phyloP scores from a whole-genome alignment of 2,329 filamentous ascomycete genomes.

The Xylariales sp. region DNA sequence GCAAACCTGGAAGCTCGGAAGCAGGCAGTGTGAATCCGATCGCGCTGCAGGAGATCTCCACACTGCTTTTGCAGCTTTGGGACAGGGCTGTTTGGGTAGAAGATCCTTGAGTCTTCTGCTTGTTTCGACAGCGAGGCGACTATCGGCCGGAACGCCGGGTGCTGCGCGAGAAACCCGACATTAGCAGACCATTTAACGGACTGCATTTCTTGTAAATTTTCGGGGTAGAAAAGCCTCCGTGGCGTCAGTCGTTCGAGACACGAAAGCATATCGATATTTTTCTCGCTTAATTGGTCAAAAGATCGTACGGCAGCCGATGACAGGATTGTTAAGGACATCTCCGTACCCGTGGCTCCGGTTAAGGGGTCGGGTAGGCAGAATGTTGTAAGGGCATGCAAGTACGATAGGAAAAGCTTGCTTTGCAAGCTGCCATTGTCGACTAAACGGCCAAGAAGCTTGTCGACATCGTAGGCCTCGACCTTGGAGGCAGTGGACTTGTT shows the following conservation, averaged over 20 bases:
- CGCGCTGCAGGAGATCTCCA: no score
- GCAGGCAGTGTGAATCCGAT: no score
- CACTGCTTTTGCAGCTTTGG: no score
- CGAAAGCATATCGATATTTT: conserved; percentile 7
- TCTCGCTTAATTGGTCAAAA: conserved; percentile 12
- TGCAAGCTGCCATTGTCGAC: conserved; percentile 22
- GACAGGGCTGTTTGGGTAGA: no score
- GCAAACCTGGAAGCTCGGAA: no score
- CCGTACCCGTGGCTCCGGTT: conserved; percentile 68
- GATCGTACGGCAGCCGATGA: conserved; percentile 50
- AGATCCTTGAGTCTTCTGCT: no score
- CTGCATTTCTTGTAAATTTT: conserved; percentile 17
- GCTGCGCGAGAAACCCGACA: conserved; percentile 19
- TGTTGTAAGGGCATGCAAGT: conserved; percentile 70
- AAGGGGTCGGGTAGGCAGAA: conserved; percentile 66
- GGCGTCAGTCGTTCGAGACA: conserved; percentile 9
- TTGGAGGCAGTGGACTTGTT: conserved; percentile 4
- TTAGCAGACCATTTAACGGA: conserved; percentile 5
- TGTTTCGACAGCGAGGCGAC: no score
- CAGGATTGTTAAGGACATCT: conserved; percentile 66
- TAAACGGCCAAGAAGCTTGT: conserved; percentile 20
- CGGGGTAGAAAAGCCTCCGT: conserved; percentile 20
- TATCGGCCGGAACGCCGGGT: conserved; percentile 3
- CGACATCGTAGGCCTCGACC: conserved; percentile 14
- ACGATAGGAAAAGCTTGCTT: conserved; percentile 29